Base-by-base conservation (phyloP, 495 filamentous ascomycete genomes). In the Cercophora samala region DNA sequence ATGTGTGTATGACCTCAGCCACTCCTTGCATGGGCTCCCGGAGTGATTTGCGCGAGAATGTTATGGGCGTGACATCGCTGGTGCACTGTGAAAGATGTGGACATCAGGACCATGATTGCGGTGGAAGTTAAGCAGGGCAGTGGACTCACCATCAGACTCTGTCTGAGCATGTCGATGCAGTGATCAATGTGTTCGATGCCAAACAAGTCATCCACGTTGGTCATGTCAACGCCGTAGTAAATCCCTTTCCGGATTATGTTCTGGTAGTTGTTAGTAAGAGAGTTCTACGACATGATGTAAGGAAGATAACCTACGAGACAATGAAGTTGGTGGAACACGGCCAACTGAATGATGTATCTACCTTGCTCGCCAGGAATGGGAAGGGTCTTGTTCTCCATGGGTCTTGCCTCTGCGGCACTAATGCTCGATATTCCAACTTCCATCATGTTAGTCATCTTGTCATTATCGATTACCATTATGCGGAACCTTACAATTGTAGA, bases 241-340 rank as follows among this genome's bases (percentile, higher is more conserved):
- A 56, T 5, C 1, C 53, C 53, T 56, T 56, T 56, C 53, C 53
- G 53, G 15, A 56, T 56, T 13, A 56, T 4, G 11, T 56, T 56
- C 53, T 56, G 53, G 11, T 2, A 56, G 11, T n/a, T 54, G 4
- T 54, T 54, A 18, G 52, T 4, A 18, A n/a, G n/a, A 4, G 52
- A 54, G 17, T 21, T 18, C 3, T 4, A 17, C 4, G 18, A 21
- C n/a, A 56, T 56, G 11, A 54, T 54, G 51, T 15, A 54, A 18
- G 53, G 18, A 21, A 1, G 21, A 56, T 56, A 32, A 32, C 53
- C 21, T 56, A 21, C 53, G 17, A 56, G 21, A 56, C 53, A 56
- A 21, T 56, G 53, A 56, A 56, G 53, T 56, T 56, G 53, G 11
- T 56, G 53, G 53, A 56, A 56, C 17, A 56, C 19, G 21, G 4